Percentiles rank a stretch among this genome's conserved stretches.
phyloP scores from a whole-genome alignment of 345 rosid species.

The Streptanthus diversifolius region DNA sequence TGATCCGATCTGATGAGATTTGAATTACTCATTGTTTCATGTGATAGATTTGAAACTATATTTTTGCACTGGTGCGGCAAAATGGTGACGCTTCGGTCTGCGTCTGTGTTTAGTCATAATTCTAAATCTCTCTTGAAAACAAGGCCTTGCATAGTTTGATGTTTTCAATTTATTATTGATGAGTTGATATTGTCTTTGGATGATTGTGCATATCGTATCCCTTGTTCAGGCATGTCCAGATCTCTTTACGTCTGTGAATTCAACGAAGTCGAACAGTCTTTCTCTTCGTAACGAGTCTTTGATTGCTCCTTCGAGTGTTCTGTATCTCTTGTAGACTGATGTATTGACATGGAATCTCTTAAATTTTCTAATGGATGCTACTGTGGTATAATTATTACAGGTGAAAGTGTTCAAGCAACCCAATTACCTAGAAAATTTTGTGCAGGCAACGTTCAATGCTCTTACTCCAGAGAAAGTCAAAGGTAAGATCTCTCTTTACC shows the following conservation, averaged over 20 bases:
- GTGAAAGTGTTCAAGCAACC: slow-evolving; percentile 81
- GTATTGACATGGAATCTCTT: too few relatives aligned
- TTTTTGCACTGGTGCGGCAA: background rate
- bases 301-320: too few relatives aligned
- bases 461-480: slow-evolving; percentile 62
- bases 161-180: too few relatives aligned
- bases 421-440: slow-evolving; percentile 73
- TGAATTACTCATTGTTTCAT: background rate
- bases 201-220: too few relatives aligned
- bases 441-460: slow-evolving; percentile 82
- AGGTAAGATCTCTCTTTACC: slow-evolving; percentile 42
- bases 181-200: too few relatives aligned
- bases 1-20: background rate
- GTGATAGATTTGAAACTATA: background rate
- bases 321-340: too few relatives aligned
- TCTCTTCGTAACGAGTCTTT: too few relatives aligned
- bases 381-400: slow-evolving; percentile 37
- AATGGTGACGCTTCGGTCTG: background rate
- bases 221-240: too few relatives aligned
- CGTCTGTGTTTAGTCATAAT: background rate
- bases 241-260: too few relatives aligned
- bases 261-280: too few relatives aligned
- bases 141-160: background rate
- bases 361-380: background rate
- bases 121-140: background rate